Evolutionary conservation across 805 yeast species (phyloP).

Genomic region (Tetrapisispora iriomotensis): DNA sequence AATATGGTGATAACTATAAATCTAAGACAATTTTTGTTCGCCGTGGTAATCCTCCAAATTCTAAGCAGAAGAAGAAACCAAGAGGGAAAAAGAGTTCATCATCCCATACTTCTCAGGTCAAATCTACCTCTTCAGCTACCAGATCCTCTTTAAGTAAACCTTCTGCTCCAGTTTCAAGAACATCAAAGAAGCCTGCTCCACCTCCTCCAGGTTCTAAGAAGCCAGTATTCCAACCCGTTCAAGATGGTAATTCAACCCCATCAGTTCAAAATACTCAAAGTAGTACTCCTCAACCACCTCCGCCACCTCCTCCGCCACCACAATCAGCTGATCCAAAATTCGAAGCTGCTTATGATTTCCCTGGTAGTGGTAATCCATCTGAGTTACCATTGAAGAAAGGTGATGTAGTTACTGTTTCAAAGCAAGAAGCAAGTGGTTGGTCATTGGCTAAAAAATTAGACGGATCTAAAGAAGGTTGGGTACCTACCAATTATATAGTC

Average conservation of each 20-base stretch:
- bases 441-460: slow-evolving; percentile 74
- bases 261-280: slow-evolving; percentile 14
- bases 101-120: too few relatives aligned
- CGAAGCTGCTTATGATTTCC: slow-evolving; percentile 80
- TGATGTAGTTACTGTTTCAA: slow-evolving; percentile 60
- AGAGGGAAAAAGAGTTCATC: slow-evolving; percentile 35
- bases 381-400: slow-evolving; percentile 72
- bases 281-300: slow-evolving; percentile 45
- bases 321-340: slow-evolving; percentile 65
- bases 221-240: slow-evolving; percentile 20
- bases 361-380: slow-evolving; percentile 75
- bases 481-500: slow-evolving; percentile 84
- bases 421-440: slow-evolving; percentile 85
- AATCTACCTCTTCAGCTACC: too few relatives aligned
- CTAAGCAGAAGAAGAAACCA: slow-evolving; percentile 69
- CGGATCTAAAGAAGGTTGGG: slow-evolving; percentile 87
- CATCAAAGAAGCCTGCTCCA: slow-evolving; percentile 28
- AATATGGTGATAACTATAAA: slow-evolving; percentile 65
- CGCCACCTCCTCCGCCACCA: slow-evolving; percentile 57
- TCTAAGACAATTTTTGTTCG: slow-evolving; percentile 78
- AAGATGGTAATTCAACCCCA: slow-evolving; percentile 42
- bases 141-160: too few relatives aligned
- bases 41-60: slow-evolving; percentile 65
- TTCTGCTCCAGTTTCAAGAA: slow-evolving; percentile 19
- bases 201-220: slow-evolving; percentile 26